Base-by-base conservation (phyloP, 2,329 filamentous ascomycete species). In the Monosporascus sp. region DNA sequence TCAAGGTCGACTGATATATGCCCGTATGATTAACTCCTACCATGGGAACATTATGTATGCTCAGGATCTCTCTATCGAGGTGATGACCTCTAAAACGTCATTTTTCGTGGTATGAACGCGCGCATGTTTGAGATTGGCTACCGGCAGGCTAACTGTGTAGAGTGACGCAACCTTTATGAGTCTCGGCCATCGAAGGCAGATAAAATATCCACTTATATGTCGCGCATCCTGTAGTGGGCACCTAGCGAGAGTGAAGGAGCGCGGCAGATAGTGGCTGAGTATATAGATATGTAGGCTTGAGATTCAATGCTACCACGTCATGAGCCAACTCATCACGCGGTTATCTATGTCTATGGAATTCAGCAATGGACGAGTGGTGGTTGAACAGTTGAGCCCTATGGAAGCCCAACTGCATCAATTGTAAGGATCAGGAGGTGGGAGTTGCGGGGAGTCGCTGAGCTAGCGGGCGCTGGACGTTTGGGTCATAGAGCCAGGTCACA, bases 251-350 rank as follows among this genome's bases (percentile, higher is more conserved):
- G 38, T 49, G 47, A 39, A 38, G 43, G 51, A 50, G 55, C 53
- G 54, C 53, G 55, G 55, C 50, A 54, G 51, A 54, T 53, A 43
- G 57, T 41, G 51, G 49, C 49, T 55, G 50, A 49, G n/a, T n/a
- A 41, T 55, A 48, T 6, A 46, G 51, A 50, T 52, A 58, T 60
- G 59, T 56, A 60, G 59, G 57, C 52, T 55, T 53, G 55, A 56
- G 53, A 54, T 43, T 49, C 50, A 55, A 59, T 60, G 52, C 54
- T 57, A 59, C 57, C 53, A 51, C 54, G 45, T 45, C 55, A 57
- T 50, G 51, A 55, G 59, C 56, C 59, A 61, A 61, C 55, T 60
- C 59, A 58, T 61, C 53, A 50, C 46, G 51, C 51, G 48, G 46
- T 41, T 49, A 52, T 47, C 43, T 50, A 51, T 58, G 57, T 55